Base-by-base conservation (phyloP, 805 yeast species). In the Saccharomycopsis fermentans region DNA sequence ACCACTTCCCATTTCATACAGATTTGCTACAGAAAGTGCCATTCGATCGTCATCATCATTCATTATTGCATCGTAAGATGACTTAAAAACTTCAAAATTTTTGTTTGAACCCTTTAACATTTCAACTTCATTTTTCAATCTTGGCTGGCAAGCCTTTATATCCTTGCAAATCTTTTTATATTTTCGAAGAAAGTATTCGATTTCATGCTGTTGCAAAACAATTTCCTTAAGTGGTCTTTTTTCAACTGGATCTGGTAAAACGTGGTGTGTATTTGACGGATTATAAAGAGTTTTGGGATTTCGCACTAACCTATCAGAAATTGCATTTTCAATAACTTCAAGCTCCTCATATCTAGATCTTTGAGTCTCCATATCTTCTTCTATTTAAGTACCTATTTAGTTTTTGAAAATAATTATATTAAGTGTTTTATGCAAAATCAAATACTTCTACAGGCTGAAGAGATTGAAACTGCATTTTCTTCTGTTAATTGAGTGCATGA, bases 281-380 rank as follows among this genome's bases (percentile, higher is more conserved):
- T 43, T 19, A 21, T 43, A 43, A 43, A 43, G 50, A 8, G 50
- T 43, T 2, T 67, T 67, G 62, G 71, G 65, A 65, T 87, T 85
- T 58, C 82, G 66, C 55, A 75, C 73, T 3, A 90, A 71, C 56
- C 97, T 73, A 53, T 77, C 78, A 0, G 85, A 70, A 0, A 90
- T 75, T 0, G 89, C 89, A 32, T 71, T 65, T 65, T 91, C 95
- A 3, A 92, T 77, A 2, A 81, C 71, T 62, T 91, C 96, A 19
- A 87, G 69, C 66, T 87, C 94, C 65, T 84, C 90, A 6, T 81
- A 59, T 1, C 71, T 58, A 3, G 63, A 57, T 55, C 84, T 66
- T 40, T 69, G 67, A 3, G 63, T 62, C 54, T 81, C 84, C 36
- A 78, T n/a, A n/a, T n/a, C n/a, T n/a, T n/a, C n/a, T n/a, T n/a